Evolutionary conservation across 1,284 basidiomycete species (phyloP).

Genomic region (Cutaneotrichosporon sp.): DNA sequence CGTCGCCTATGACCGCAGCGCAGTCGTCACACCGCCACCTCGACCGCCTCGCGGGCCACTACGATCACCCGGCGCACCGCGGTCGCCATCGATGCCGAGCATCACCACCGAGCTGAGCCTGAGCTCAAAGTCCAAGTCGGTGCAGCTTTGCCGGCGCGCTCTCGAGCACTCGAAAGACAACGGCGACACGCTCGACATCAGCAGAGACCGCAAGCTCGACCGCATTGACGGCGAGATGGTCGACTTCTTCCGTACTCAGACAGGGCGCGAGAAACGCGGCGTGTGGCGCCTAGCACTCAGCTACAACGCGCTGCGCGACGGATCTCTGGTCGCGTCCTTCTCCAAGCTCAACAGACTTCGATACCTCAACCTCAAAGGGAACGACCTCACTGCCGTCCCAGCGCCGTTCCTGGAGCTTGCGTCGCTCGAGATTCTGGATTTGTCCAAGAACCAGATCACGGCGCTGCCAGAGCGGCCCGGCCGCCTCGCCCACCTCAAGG

Average conservation of each 20-base stretch:
- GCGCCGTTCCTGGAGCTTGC: constrained; percentile 73
- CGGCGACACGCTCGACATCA: constrained; percentile 77
- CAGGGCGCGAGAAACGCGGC: constrained; percentile 59
- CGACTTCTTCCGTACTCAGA: constrained; percentile 63
- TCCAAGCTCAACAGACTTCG: constrained; percentile 71
- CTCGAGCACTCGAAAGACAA: constrained; percentile 67
- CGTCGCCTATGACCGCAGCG: not conserved
- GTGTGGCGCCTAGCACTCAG: constrained; percentile 81
- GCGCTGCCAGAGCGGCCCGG: constrained; percentile 77
- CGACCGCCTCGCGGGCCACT: constrained; percentile 18
- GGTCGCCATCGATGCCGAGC: constrained; percentile 12
- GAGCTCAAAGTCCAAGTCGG: not conserved
- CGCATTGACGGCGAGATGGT: constrained; percentile 72
- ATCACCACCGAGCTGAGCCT: constrained; percentile 5
- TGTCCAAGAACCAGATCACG: constrained; percentile 88
- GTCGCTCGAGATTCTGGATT: constrained; percentile 88
- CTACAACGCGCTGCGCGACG: constrained; percentile 70
- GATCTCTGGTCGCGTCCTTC: constrained; percentile 75
- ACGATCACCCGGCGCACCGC: constrained; percentile 17
- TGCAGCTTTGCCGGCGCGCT: constrained; percentile 61
- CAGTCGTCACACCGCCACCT: constrained; percentile 16
- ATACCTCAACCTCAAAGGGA: constrained; percentile 91
- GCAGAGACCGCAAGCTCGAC: constrained; percentile 66
- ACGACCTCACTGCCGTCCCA: constrained; percentile 79
- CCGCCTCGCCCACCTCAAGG: constrained; percentile 75